Conservation (phyloP, 306 rosid species). For the Prunus dulcis region DNA sequence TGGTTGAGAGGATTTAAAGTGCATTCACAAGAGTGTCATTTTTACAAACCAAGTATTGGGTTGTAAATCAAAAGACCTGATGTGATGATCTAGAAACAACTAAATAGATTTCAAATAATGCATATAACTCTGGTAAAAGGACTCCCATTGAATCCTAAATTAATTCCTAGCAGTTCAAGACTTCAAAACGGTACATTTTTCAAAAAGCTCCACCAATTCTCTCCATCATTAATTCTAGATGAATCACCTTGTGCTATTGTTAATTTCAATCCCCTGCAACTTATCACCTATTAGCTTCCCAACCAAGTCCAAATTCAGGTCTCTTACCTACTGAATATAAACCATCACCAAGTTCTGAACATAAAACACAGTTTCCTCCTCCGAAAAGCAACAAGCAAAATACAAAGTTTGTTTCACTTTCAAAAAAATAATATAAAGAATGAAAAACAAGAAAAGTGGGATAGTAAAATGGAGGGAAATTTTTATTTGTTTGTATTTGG, state of each 20-base stretch:
- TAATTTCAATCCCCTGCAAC: background rate
- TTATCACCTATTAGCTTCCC: background rate
- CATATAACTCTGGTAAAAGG: background rate
- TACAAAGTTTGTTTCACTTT: background rate
- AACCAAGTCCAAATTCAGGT: background rate
- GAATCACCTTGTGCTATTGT: background rate
- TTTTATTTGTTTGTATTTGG: background rate
- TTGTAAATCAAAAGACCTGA: background rate
- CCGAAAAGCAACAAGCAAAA: background rate
- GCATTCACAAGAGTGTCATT: background rate
- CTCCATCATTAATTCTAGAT: background rate
- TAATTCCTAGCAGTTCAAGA: background rate
- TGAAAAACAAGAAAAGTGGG: background rate
- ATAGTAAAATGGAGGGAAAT: background rate
- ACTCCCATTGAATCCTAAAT: background rate
- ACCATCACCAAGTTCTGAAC: background rate
- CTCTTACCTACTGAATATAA: background rate
- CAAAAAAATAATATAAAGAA: background rate
- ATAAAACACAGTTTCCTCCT: background rate
- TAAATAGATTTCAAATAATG: background rate
- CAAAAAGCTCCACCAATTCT: background rate
- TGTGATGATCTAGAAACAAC: background rate
- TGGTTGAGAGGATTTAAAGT: background rate
- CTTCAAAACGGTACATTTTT: background rate
- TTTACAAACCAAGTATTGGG: background rate